Base-by-base conservation (phyloP, 495 filamentous ascomycete genomes). In the Beverwykella pulmonaria region DNA sequence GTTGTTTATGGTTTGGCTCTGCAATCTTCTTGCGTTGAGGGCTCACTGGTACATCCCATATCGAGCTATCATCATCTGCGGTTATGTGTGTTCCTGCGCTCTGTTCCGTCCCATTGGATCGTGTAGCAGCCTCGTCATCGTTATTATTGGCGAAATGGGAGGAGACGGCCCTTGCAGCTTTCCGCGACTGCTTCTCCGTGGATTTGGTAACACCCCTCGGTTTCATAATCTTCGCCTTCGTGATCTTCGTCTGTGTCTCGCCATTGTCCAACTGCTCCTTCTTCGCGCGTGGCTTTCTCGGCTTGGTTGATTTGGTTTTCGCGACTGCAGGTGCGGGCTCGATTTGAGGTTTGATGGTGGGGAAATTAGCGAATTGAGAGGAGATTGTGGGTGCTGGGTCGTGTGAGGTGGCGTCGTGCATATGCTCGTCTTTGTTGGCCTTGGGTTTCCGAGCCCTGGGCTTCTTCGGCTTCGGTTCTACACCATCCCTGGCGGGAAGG, bases 171-270 rank as follows among this genome's bases (percentile, higher is more conserved):
- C 48, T 61, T 32, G 60, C 44, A 41, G 29, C 30, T 53, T 59
- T 53, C 9, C n/a, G 22, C 22, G 22, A 5, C 20, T n/a, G 12
- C 25, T 54, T 58, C 19, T 41, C 54, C 1, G 26, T 29, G 14
- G 41, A 19, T 29, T 32, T 59, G 10, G 49, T 27, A 30, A 23
- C 41, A 1, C 14, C 32, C n/a, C 53, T 65, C 1, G 71, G 58
- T 53, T 73, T 73, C 15, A 58, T 62, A 8, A 69, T 61, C 29
- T 53, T 69, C n/a, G 70, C 46, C 27, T 67, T 75, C 54, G 65
- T 69, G 23, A 62, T 49, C 39, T 62, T 70, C 1, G 64, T 63
- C 48, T 70, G 58, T 17, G 59, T 50, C 30, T 71, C 61, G 15
- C 25, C 59, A 8, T 63, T 52, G 15, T 22, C 52, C 2, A 26